A percentile compares a stretch with the other conserved stretches of the same genome.
Evolutionary conservation across 1,284 basidiomycete genomes (phyloP).

Genomic region (Ceraceosorus bombacis): DNA sequence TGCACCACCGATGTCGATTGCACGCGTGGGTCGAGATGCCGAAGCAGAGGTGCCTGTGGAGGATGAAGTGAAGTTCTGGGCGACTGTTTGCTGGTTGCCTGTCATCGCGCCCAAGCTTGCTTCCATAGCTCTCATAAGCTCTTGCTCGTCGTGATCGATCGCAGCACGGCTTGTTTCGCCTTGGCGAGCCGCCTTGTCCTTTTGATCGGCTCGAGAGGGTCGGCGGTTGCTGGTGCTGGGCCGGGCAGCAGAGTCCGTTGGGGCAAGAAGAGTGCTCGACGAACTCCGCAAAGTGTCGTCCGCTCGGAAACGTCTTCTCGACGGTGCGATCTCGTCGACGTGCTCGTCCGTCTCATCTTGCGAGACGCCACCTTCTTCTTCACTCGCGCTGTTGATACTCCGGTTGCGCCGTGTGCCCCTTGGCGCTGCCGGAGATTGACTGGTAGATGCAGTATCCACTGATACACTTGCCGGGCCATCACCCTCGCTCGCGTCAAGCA

Average conservation of each 20-base stretch:
- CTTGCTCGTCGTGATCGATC: slow-evolving; percentile 1
- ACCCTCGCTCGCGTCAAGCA: background rate
- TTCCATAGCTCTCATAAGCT: background rate
- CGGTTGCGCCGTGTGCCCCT: background rate
- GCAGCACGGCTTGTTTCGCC: background rate
- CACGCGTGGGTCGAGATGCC: too few species aligned
- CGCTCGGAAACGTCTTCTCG: slow-evolving; percentile 2
- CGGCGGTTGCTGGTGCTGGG: background rate
- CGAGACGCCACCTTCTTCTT: slow-evolving; percentile 18
- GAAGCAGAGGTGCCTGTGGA: too few species aligned
- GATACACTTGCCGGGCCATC: too few species aligned
- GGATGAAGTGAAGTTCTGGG: too few species aligned
- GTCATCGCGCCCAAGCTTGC: too few species aligned
- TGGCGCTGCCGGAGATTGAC: too few species aligned
- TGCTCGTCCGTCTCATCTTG: slow-evolving; percentile 31
- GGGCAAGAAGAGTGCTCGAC: background rate
- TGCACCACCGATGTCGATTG: background rate
- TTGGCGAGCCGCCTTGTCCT: background rate
- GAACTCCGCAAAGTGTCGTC: too few species aligned
- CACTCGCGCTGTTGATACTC: slow-evolving; percentile 6
- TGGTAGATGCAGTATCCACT: too few species aligned
- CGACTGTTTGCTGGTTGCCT: too few species aligned
- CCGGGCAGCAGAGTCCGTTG: background rate
- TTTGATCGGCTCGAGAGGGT: background rate
- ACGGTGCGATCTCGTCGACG: slow-evolving; percentile 37